Evolutionary conservation across 2,329 filamentous ascomycete genomes (phyloP).

Genomic region (Talaromyces verruculosus): DNA sequence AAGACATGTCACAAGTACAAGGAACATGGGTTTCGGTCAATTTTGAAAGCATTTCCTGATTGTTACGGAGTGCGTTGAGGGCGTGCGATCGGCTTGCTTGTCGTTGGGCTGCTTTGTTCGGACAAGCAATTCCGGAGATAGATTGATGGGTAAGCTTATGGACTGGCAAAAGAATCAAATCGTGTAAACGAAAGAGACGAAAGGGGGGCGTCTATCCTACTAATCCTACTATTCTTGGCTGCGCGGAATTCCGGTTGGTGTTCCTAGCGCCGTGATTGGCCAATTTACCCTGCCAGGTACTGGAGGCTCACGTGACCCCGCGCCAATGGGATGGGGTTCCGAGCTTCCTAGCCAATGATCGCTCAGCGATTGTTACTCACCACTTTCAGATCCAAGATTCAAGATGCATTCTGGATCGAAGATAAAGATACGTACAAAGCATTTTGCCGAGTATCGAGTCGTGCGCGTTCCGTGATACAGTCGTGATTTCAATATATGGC

Average conservation of each 20-base stretch:
- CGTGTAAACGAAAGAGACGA: not conserved
- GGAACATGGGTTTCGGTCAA: not conserved
- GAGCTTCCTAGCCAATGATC: not conserved
- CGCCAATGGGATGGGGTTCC: constrained; percentile 12
- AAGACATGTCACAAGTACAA: constrained; percentile 8
- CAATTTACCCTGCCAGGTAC: not conserved
- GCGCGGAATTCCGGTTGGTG: not conserved
- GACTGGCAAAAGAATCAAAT: not conserved
- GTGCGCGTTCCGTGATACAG: not conserved
- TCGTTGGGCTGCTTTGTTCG: not conserved
- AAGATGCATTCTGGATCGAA: not conserved
- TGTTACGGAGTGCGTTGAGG: not conserved
- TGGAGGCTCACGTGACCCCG: constrained; percentile 8
- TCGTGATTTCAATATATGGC: not conserved
- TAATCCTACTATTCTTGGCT: not conserved
- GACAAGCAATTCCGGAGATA: not conserved
- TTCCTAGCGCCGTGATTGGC: not conserved
- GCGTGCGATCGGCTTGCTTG: not conserved
- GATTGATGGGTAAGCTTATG: not conserved
- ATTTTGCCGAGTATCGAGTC: not conserved
- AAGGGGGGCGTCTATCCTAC: not conserved
- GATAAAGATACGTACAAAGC: not conserved
- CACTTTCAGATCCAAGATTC: not conserved
- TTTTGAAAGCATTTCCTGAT: constrained; percentile 1
- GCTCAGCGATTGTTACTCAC: not conserved